Conservation (phyloP, 2,329 filamentous ascomycete genomes). For the Epichloe gansuensis region DNA sequence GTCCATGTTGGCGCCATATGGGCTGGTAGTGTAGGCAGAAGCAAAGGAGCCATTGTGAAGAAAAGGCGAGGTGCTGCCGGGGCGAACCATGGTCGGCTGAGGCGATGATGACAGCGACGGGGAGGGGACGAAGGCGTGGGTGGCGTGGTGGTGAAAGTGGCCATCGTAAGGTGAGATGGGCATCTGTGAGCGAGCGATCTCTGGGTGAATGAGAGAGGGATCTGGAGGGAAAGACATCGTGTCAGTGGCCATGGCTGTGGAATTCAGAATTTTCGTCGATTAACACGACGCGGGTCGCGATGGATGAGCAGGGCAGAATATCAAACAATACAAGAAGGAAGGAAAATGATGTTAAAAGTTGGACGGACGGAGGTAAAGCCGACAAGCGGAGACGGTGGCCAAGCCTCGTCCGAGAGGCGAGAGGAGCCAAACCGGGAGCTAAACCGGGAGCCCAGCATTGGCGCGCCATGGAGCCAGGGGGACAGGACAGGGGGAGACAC, state of each 20-base stretch:
- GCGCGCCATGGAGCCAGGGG: not conserved
- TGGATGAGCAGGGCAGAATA: no score
- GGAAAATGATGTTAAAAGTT: not conserved
- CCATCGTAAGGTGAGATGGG: conserved; percentile 33
- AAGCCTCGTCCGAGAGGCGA: not conserved
- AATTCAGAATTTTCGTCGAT: not conserved
- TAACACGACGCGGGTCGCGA: not conserved
- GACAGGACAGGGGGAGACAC: not conserved
- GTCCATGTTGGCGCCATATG: conserved; percentile 35
- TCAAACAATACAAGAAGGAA: not conserved
- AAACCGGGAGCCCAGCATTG: not conserved
- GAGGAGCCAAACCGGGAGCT: not conserved
- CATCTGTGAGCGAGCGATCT: conserved; percentile 38
- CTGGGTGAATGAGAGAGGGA: conserved; percentile 44
- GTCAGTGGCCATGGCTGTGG: conserved; percentile 20
- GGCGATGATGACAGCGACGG: conserved; percentile 46
- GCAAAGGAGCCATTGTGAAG: conserved; percentile 43
- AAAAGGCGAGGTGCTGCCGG: conserved; percentile 55
- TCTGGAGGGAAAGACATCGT: conserved; percentile 27
- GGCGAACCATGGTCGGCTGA: conserved; percentile 35
- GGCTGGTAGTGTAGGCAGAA: conserved; percentile 40
- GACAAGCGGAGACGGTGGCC: not conserved
- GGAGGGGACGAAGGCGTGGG: conserved; percentile 43
- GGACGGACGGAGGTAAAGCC: not conserved
- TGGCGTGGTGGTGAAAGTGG: conserved; percentile 31